Evolutionary conservation across 169 alveolate species (phyloP).

Genomic region (Blepharisma undulans): DNA sequence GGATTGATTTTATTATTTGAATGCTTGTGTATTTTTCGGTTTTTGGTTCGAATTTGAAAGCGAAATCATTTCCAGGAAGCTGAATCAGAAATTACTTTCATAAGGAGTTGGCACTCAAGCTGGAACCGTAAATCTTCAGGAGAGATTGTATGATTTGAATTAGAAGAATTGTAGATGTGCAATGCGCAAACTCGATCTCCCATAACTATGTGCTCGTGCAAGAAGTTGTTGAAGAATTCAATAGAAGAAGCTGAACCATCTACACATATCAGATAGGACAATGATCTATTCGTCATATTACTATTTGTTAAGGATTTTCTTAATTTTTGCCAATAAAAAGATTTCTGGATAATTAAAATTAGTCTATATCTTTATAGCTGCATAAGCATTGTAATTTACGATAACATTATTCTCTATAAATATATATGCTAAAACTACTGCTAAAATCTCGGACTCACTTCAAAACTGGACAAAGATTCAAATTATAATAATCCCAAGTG

Average conservation of each 20-base stretch:
- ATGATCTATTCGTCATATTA: not conserved
- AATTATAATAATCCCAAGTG: not conserved
- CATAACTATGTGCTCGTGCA: not conserved
- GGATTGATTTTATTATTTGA: not conserved
- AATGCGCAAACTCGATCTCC: not conserved
- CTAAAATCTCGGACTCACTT: not conserved
- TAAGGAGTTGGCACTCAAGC: not conserved
- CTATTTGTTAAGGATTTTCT: not conserved
- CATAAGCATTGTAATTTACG: not conserved
- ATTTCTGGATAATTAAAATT: too few species aligned
- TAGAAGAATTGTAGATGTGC: not conserved
- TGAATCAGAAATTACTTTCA: not conserved
- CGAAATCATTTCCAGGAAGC: not conserved
- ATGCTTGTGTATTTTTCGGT: not conserved
- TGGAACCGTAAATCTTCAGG: not conserved
- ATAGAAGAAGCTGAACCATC: not conserved
- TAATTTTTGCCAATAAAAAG: not conserved
- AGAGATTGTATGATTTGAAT: not conserved
- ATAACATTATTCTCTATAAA: too few species aligned
- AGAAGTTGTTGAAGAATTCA: not conserved
- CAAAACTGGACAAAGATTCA: not conserved
- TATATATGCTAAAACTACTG: not conserved
- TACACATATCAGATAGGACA: not conserved
- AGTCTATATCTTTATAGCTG: too few species aligned
- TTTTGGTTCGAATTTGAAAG: not conserved